These are phyloP conservation scores for Micractinium sp. DNA, from an alignment of 139 green algal species.

Conservation along the genomic window DNA sequence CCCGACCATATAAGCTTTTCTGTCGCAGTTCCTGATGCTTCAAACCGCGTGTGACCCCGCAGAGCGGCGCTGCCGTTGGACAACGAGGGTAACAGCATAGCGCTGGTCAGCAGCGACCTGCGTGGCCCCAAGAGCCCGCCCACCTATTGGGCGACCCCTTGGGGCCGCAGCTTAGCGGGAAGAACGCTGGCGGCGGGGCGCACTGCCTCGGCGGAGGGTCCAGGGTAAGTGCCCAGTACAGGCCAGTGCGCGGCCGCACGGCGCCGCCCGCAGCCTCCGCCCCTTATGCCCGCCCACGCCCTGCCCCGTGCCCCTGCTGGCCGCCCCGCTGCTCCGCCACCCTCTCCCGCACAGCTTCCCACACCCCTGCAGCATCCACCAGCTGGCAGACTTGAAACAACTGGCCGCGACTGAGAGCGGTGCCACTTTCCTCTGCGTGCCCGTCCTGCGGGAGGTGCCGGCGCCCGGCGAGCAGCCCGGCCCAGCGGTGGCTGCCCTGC, in stretches of 20 bases:
- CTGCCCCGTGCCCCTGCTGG: background rate
- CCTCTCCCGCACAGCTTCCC: background rate
- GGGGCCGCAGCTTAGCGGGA: background rate
- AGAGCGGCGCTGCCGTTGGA: background rate
- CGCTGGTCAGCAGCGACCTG: constrained; percentile 6
- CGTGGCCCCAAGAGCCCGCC: background rate
- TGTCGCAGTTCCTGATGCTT: background rate
- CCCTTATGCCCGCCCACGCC: background rate
- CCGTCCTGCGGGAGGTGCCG: background rate
- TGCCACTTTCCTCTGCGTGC: constrained; percentile 3
- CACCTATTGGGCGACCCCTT: background rate
- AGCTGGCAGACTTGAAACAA: background rate
- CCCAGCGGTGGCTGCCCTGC: background rate
- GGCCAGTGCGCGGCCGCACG: background rate
- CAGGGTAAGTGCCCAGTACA: background rate
- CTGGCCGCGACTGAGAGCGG: background rate
- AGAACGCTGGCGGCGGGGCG: background rate
- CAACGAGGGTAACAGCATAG: background rate
- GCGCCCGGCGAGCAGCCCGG: background rate
- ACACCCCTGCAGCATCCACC: background rate
- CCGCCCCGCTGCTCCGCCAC: background rate
- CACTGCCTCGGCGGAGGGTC: background rate
- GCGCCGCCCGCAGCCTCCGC: background rate
- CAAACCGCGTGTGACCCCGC: background rate
- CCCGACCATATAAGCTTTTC: background rate